Percentiles rank a stretch among this genome's conserved stretches.
Conservation (phyloP, 768 basidiomycete species). For the Scleroderma citrinum region DNA sequence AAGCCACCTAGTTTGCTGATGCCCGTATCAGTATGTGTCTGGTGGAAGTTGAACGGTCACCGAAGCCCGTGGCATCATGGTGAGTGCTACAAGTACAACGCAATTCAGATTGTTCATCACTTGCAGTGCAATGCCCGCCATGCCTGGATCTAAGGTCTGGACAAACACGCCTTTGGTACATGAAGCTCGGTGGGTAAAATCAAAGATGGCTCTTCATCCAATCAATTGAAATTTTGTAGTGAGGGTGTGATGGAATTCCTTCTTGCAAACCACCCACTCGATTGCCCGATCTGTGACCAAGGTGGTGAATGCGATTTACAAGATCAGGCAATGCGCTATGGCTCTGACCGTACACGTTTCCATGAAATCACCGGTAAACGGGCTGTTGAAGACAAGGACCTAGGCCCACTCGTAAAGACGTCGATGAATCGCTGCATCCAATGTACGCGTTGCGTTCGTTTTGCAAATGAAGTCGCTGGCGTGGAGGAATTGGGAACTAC, state of each 20-base stretch:
- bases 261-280: conserved; percentile 94
- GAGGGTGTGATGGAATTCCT: conserved; percentile 99
- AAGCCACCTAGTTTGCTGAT: conserved; percentile 5
- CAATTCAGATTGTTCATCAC: background rate
- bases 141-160: conserved; percentile 89
- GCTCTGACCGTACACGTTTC: conserved; percentile 94
- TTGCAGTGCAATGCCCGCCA: conserved; percentile 90
- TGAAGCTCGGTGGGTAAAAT: conserved; percentile 60
- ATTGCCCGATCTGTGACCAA: conserved; percentile 98
- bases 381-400: conserved; percentile 96
- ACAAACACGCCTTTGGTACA: conserved; percentile 90
- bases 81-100: conserved; percentile 25
- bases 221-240: conserved; percentile 33
- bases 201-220: background rate
- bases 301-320: conserved; percentile 98
- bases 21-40: conserved; percentile 77
- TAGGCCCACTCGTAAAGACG: conserved; percentile 97
- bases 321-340: conserved; percentile 99
- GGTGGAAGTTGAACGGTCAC: conserved; percentile 94
- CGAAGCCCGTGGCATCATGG: conserved; percentile 95
- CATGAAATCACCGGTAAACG: conserved; percentile 98
- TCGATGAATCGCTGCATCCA: conserved; percentile 99
- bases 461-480: conserved; percentile 98
- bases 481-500: conserved; percentile 97
- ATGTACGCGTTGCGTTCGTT: conserved; percentile 97